A percentile compares a stretch with the other conserved stretches of the same genome.
Evolutionary conservation across 2,329 filamentous ascomycete species (phyloP).

Genomic region (Seiridium cupressi): DNA sequence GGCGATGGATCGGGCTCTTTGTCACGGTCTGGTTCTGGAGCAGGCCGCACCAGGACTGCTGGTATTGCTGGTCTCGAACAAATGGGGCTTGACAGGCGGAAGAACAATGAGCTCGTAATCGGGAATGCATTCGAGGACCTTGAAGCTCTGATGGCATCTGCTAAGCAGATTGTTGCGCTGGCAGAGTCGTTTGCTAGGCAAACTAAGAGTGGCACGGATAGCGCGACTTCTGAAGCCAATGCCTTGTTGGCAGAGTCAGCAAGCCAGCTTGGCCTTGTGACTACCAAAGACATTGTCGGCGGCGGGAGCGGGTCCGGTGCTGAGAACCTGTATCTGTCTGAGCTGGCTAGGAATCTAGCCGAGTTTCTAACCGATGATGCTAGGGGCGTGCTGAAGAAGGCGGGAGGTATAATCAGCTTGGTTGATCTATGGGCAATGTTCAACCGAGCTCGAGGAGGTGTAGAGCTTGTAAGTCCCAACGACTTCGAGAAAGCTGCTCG

Average conservation of each 20-base stretch:
- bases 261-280: slow-evolving; percentile 82
- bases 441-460: slow-evolving; percentile 87
- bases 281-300: slow-evolving; percentile 89
- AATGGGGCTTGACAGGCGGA: slow-evolving; percentile 77
- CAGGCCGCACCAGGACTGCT: slow-evolving; percentile 58
- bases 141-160: slow-evolving; percentile 94
- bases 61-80: slow-evolving; percentile 93
- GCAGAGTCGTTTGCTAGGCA: slow-evolving; percentile 83
- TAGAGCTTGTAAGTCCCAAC: slow-evolving; percentile 86
- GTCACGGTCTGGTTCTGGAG: slow-evolving; percentile 19
- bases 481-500: slow-evolving; percentile 90
- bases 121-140: slow-evolving; percentile 94
- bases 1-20: slow-evolving; percentile 34
- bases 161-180: slow-evolving; percentile 91
- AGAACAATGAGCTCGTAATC: slow-evolving; percentile 91
- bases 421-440: slow-evolving; percentile 94
- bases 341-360: slow-evolving; percentile 79
- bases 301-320: slow-evolving; percentile 62
- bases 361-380: slow-evolving; percentile 88
- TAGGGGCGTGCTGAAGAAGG: slow-evolving; percentile 71
- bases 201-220: slow-evolving; percentile 51
- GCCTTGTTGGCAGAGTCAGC: slow-evolving; percentile 78
- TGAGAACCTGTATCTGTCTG: slow-evolving; percentile 85
- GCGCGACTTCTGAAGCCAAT: slow-evolving; percentile 67
- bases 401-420: slow-evolving; percentile 84